phyloP scores from a whole-genome alignment of 371 early-diverging fungal genomes.

The Phascolomyces articulosus region DNA sequence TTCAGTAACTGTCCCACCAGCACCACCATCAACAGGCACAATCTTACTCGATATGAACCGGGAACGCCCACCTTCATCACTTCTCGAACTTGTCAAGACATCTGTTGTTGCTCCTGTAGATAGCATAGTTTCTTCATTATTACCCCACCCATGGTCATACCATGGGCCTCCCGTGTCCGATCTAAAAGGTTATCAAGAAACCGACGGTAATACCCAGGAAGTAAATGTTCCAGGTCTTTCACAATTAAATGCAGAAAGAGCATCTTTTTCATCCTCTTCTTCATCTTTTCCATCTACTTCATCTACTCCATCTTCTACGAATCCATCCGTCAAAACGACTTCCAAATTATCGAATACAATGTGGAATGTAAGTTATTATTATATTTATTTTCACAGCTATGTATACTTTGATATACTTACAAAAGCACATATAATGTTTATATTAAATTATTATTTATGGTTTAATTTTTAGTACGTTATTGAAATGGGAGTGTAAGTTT shows the following conservation, averaged over 20 bases:
- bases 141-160: not conserved
- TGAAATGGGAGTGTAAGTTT: conserved; percentile 19
- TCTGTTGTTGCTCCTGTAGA: not conserved
- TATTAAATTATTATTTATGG: no score
- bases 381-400: no score
- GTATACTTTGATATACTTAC: no score
- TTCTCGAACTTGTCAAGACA: not conserved
- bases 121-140: not conserved
- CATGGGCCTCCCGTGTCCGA: not conserved
- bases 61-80: not conserved
- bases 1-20: not conserved
- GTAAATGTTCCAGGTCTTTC: not conserved
- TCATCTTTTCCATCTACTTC: not conserved
- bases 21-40: not conserved
- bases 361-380: conserved; percentile 15
- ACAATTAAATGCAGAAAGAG: not conserved
- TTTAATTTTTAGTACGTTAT: conserved; percentile 19
- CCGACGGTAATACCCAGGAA: no score
- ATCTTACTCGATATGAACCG: conserved; percentile 8
- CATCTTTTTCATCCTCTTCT: not conserved
- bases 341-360: conserved; percentile 8
- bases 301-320: not conserved
- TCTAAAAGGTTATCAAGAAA: not conserved
- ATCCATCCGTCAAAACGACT: not conserved
- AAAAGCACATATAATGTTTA: no score